A percentile compares a stretch with the other conserved stretches of the same genome.
These are phyloP conservation scores for Lentinula sp. DNA, from an alignment of 768 basidiomycete species.

Conservation along the genomic window DNA sequence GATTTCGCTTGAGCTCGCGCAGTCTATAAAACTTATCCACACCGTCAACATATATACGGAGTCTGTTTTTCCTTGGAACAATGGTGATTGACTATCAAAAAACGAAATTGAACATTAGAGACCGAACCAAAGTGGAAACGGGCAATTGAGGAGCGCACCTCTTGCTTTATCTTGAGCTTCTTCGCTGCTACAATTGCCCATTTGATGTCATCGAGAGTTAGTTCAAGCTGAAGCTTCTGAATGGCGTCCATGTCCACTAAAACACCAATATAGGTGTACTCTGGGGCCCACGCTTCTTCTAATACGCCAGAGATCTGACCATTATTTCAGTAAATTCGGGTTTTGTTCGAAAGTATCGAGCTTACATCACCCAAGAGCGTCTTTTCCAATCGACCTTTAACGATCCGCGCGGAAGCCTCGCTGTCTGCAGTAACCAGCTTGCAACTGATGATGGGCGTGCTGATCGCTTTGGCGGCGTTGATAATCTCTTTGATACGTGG, in stretches of 20 bases:
- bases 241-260: conserved; percentile 88
- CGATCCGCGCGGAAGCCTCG: conserved; percentile 95
- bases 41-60: conserved; percentile 76
- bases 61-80: conserved; percentile 64
- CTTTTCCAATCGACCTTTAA: conserved; percentile 94
- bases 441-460: conserved; percentile 97
- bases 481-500: conserved; percentile 99
- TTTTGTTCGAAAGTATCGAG: conserved; percentile 3
- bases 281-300: conserved; percentile 93
- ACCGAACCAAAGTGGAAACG: background rate
- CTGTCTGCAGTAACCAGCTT: conserved; percentile 80
- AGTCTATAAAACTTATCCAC: conserved; percentile 78
- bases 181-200: conserved; percentile 82
- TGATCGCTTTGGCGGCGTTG: conserved; percentile 96
- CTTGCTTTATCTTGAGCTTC: conserved; percentile 90
- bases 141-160: conserved; percentile 35
- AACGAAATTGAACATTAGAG: background rate
- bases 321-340: background rate
- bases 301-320: conserved; percentile 81
- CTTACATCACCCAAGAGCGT: conserved; percentile 89
- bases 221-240: conserved; percentile 88
- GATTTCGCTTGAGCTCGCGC: conserved; percentile 77
- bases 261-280: conserved; percentile 89
- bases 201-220: conserved; percentile 89
- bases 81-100: conserved; percentile 61